A percentile compares a stretch with the other conserved stretches of the same genome.
Conservation (phyloP, 257 asterid species). For the Vinca minor region DNA sequence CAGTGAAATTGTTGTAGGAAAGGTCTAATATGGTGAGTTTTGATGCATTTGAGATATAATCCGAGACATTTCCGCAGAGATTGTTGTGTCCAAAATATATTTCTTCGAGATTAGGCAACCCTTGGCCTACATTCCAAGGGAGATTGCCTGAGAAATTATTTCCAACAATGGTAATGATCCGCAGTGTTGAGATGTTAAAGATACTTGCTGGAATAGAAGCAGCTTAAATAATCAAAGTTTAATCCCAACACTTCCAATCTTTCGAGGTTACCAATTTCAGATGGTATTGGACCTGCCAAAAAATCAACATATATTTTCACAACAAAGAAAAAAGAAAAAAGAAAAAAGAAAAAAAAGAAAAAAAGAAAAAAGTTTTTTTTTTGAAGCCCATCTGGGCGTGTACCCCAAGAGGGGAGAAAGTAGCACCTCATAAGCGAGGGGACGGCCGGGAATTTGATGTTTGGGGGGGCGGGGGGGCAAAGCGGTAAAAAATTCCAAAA, state of each 20-base stretch:
- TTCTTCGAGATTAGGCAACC: constrained; percentile 21
- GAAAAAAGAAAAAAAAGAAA: too few relatives aligned
- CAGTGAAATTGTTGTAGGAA: constrained; percentile 11
- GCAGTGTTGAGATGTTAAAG: constrained; percentile 30
- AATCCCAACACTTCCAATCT: constrained; percentile 17
- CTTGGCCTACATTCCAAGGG: constrained; percentile 16
- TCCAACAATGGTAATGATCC: not conserved
- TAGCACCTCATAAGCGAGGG: too few relatives aligned
- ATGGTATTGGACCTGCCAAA: constrained; percentile 14
- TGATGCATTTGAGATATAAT: constrained; percentile 22
- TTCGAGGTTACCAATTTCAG: constrained; percentile 27
- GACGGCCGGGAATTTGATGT: too few relatives aligned
- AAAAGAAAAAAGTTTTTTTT: too few relatives aligned
- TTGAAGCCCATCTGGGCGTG: too few relatives aligned
- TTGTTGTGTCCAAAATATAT: too few relatives aligned
- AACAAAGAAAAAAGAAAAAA: too few relatives aligned
- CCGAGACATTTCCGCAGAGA: constrained; percentile 20
- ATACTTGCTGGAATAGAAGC: constrained; percentile 19
- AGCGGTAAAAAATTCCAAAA: too few relatives aligned
- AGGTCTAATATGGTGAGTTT: constrained; percentile 11
- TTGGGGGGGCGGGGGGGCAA: too few relatives aligned
- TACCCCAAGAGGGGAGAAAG: too few relatives aligned
- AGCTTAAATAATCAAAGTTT: not conserved
- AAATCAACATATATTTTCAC: too few relatives aligned
- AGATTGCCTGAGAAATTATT: constrained; percentile 19